phyloP scores from a whole-genome alignment of 2,329 filamentous ascomycete genomes.

The Fusarium sp. region DNA sequence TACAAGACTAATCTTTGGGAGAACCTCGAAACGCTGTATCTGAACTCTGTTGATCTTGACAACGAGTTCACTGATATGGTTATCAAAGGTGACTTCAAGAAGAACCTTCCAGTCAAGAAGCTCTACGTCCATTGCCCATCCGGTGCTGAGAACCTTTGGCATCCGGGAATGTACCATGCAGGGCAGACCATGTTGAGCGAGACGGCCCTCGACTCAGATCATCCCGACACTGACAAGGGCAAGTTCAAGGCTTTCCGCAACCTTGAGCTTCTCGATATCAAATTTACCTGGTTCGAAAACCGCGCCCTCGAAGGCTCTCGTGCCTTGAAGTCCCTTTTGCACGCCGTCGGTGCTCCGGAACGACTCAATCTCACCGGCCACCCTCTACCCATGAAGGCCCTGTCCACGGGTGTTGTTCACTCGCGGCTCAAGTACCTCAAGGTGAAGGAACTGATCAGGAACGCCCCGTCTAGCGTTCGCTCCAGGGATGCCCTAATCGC shows the following conservation, averaged over 20 bases:
- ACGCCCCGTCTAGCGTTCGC: not conserved
- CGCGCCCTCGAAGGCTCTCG: constrained; percentile 15
- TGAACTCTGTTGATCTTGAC: constrained; percentile 26
- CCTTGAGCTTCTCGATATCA: constrained; percentile 9
- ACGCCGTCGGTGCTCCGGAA: constrained; percentile 27
- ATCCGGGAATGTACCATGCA: not conserved
- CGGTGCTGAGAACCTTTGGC: constrained; percentile 8
- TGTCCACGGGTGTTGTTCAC: constrained; percentile 14
- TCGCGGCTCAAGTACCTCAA: constrained; percentile 18
- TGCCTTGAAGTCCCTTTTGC: constrained; percentile 19
- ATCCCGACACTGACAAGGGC: constrained; percentile 17
- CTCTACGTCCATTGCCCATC: constrained; percentile 12
- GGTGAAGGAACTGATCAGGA: constrained; percentile 4
- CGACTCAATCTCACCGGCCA: constrained; percentile 14
- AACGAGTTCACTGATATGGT: constrained; percentile 25
- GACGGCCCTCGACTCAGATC: not conserved
- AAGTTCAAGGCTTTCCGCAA: constrained; percentile 30
- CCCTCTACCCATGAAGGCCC: not conserved
- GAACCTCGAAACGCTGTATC: constrained; percentile 10
- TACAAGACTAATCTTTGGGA: constrained; percentile 26
- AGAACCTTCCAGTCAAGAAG: constrained; percentile 19
- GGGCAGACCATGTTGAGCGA: constrained; percentile 1
- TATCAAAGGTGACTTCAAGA: constrained; percentile 11
- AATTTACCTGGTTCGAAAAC: not conserved
- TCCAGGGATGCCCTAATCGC: constrained; percentile 6